Conservation (phyloP, 441 rosid genomes). For the Erodium texanum region DNA sequence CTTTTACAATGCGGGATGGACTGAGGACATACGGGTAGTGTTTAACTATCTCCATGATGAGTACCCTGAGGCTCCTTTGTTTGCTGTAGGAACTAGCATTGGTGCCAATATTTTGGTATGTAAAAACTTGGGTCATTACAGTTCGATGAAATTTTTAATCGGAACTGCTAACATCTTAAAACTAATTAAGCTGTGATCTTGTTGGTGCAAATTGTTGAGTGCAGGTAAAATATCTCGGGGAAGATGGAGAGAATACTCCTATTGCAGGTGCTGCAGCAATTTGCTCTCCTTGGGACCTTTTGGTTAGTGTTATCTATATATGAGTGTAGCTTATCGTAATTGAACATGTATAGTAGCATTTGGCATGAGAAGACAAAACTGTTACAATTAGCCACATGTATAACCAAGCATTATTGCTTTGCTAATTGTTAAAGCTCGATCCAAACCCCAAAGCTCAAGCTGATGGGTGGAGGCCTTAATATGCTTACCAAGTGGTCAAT, state of each 20-base stretch:
- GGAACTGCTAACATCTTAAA: not conserved
- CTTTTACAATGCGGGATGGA: slow-evolving; percentile 29
- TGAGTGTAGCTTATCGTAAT: not conserved
- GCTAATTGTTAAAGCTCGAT: too few species aligned
- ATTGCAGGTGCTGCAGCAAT: slow-evolving; percentile 26
- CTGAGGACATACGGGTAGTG: slow-evolving; percentile 22
- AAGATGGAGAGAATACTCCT: slow-evolving; percentile 23
- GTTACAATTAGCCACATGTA: not conserved
- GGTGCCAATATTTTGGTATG: slow-evolving; percentile 26
- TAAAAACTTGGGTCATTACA: not conserved
- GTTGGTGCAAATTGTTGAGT: not conserved
- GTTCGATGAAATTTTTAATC: not conserved
- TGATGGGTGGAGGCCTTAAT: too few species aligned
- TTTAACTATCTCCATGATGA: slow-evolving; percentile 18
- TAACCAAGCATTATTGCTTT: too few species aligned
- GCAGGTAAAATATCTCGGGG: slow-evolving; percentile 29
- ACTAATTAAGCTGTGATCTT: not conserved
- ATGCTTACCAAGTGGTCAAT: too few species aligned
- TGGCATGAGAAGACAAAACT: not conserved
- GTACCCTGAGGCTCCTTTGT: slow-evolving; percentile 27
- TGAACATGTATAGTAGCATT: not conserved
- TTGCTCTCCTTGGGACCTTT: slow-evolving; percentile 27
- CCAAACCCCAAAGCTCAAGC: too few species aligned
- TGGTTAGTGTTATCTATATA: slow-evolving; percentile 14
- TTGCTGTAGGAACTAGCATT: slow-evolving; percentile 24